Evolutionary conservation across 805 yeast species (phyloP), one percentile per base, ranked within the genome.

Genomic region (Dipodascus albidus): DNA sequence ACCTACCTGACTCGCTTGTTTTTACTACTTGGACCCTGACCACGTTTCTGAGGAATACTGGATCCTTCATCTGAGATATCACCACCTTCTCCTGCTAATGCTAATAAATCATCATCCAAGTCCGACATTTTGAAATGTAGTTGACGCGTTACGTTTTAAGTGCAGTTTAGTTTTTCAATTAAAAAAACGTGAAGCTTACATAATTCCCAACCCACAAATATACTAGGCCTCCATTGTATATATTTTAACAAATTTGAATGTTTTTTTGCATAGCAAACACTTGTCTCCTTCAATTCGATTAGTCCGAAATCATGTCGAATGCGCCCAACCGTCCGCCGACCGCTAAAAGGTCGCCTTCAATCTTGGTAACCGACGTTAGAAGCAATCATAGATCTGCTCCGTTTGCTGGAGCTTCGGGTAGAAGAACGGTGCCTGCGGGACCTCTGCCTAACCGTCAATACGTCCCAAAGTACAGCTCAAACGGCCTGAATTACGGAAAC

Each of bases 31-130:
- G 38, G 51, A 20, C 31, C 55, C 15, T 41, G 55, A 24, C 50
- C 17, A 6, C 56, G 49, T 50, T 54, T 52, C 8, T 23, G 14
- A 15, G 49, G 51, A 15, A 31, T 50, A 17, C 17, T 49, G 20
- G 44, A 24, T 22, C 47, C 56, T 23, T 57, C 62, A 27, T 59
- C 64, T 23, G 55, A 60, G 9, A 59, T 48, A 24, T 60, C 82
- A 33, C 78, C 81, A 52, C 76, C 84, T 23, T 77, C 82, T 56
- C 95, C 98, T 51, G 99, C 99, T 62, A 93, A 79, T 20, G 96
- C 98, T 65, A 91, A 79, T 72, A 93, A 78, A 78, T 93, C 99
- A 67, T 91, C 98, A 67, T 90, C 97, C 64, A 88, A 80, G 66
- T 81, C 95, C 56, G 90, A 83, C 95, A 86, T 86, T 27, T 6